phyloP scores from a whole-genome alignment of 2,329 filamentous ascomycete species.

The Davidsoniella neocaledoniae region DNA sequence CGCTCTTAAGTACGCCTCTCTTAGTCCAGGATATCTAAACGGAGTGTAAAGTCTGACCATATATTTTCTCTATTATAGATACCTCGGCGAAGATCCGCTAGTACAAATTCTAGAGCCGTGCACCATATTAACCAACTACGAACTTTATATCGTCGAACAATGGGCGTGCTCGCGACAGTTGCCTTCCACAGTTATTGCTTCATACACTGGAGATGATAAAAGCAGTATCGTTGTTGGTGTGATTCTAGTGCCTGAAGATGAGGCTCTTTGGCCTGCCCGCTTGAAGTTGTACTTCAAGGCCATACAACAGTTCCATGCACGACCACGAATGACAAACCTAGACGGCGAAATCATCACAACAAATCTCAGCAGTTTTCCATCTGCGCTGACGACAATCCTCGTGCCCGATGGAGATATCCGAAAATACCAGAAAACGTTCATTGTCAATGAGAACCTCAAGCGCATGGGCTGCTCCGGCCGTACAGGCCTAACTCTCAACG shows the following conservation, averaged over 20 bases:
- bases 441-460: constrained; percentile 90
- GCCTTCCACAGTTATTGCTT: constrained; percentile 81
- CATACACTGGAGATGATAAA: constrained; percentile 73
- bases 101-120: constrained; percentile 60
- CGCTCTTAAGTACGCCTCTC: constrained; percentile 31
- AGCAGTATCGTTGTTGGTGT: constrained; percentile 68
- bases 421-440: constrained; percentile 66
- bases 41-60: neutral
- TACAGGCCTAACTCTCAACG: constrained; percentile 63
- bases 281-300: constrained; percentile 74
- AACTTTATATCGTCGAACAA: constrained; percentile 89
- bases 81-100: constrained; percentile 69
- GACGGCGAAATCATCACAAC: constrained; percentile 77
- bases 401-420: constrained; percentile 75
- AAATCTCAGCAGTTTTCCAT: constrained; percentile 82
- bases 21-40: neutral
- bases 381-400: constrained; percentile 76
- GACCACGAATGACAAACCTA: constrained; percentile 62
- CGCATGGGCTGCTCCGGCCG: constrained; percentile 81
- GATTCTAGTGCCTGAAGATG: constrained; percentile 65
- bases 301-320: constrained; percentile 69
- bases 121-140: constrained; percentile 61
- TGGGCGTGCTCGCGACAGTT: constrained; percentile 89
- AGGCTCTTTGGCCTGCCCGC: constrained; percentile 61
- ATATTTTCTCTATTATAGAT: constrained; percentile 26